Evolutionary conservation across 129 eudicot species (phyloP), one percentile per base, ranked within the genome.

Genomic region (Dittrichia graveolens): DNA sequence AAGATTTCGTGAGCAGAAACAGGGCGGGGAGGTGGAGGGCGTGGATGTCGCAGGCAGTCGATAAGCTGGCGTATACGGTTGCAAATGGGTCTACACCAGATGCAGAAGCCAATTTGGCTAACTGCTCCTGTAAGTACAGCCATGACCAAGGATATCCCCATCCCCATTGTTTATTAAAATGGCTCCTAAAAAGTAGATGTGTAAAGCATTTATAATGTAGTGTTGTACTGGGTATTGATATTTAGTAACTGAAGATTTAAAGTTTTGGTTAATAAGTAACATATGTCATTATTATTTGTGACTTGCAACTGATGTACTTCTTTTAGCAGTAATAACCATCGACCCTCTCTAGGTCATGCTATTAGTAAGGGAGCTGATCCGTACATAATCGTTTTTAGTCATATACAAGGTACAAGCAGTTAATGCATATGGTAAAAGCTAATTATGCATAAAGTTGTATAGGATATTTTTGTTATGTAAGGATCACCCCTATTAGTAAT

Each of bases 1-100:
- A 52, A 40, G 43, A 77, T 82, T 12, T 35, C 50, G 12, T 73
- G 75, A 12, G 76, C 72, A 11, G 61, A 56, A 16, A 82, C 79
- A 1, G 67, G 65, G 1, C 60, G 44, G 1, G 66, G 57, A 35
- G 82, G 85, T 24, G 75, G 85, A 42, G 76, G 79, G 39, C 63
- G 79, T 19, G 79, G 83, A 43, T 79, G 85, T 15, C 85, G 75
- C 39, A 79, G 74, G 62, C 83, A 79, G 48, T 79, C 35, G 14
- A 79, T 73, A 47, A 79, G 77, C 62, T 70, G 83, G 9, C 65
- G 61, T 15, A 83, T 19, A 45, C 81, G 75, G 58, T 79, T 64
- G 41, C 72, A 61, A 47, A 67, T 15, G 19, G 61, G 81, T 4
- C 78, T 65, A 54, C 77, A 78, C 80, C 78, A 79, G 45, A 73